Conservation (phyloP, 164 flowering plant species). For the Magnolia kwangsiensis region DNA sequence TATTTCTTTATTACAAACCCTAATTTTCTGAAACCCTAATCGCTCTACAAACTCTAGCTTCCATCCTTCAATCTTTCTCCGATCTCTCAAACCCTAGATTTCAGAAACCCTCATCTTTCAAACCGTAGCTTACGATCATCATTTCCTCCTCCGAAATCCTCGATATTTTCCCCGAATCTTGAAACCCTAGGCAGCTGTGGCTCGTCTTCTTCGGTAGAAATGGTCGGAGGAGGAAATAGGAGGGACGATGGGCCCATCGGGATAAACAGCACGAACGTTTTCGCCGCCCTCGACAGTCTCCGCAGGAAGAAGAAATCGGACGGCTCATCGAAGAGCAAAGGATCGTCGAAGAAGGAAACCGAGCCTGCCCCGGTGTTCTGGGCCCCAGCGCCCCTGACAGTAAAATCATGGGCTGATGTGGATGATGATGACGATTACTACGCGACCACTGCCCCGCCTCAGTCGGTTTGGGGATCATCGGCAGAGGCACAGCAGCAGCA, state of each 20-base stretch:
- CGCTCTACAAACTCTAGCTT: neutral
- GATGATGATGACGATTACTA: conserved; percentile 77
- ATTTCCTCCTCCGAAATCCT: neutral
- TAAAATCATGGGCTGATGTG: conserved; percentile 88
- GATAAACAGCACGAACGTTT: conserved; percentile 49
- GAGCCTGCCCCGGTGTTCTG: conserved; percentile 56
- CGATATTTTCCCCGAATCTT: neutral
- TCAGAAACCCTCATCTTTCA: neutral
- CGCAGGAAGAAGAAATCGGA: conserved; percentile 65
- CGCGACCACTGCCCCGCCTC: conserved; percentile 72
- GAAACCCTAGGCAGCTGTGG: conserved; percentile 4
- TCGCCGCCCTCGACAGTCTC: conserved; percentile 53
- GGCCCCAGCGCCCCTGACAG: conserved; percentile 69
- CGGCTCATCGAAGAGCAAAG: conserved; percentile 40
- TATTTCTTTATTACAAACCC: neutral
- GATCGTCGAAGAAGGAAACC: conserved; percentile 46
- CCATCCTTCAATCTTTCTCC: neutral
- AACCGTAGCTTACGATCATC: neutral
- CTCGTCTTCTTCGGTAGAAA: conserved; percentile 14
- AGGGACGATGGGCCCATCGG: conserved; percentile 43
- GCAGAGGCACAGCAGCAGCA: conserved; percentile 17
- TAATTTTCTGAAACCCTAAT: neutral
- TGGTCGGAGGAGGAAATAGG: conserved; percentile 59
- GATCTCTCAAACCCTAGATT: neutral
- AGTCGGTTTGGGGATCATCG: conserved; percentile 41